phyloP scores from a whole-genome alignment of 352 stramenopile genomes.

The Phytophthora fragariaefolia region DNA sequence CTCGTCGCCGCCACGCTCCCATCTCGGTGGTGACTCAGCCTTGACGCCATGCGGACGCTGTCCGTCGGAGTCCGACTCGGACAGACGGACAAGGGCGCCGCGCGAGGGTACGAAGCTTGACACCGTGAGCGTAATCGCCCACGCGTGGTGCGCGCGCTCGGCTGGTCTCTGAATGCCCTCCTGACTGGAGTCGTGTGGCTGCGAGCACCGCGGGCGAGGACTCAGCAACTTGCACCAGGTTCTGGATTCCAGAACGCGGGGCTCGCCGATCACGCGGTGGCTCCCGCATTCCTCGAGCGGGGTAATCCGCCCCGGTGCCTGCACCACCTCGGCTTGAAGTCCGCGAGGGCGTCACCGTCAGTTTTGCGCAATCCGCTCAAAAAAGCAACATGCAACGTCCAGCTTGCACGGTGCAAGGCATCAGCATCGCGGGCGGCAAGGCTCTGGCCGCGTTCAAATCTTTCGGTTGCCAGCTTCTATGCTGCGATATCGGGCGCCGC shows the following conservation, averaged over 20 bases:
- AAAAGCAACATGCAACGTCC: background rate
- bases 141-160: background rate
- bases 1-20: background rate
- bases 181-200: constrained; percentile 15
- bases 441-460: constrained; percentile 25
- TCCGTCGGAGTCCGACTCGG: background rate
- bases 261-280: constrained; percentile 17
- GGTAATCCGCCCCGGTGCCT: constrained; percentile 14
- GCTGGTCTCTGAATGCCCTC: constrained; percentile 28
- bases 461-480: constrained; percentile 20
- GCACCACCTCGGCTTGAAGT: constrained; percentile 17
- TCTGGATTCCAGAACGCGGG: no score
- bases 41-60: background rate
- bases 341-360: constrained; percentile 1
- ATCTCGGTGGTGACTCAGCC: background rate
- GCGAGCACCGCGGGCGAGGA: background rate
- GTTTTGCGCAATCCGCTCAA: constrained; percentile 27
- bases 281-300: constrained; percentile 10
- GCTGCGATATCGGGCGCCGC: constrained; percentile 5
- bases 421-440: constrained; percentile 9
- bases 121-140: background rate
- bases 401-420: no score
- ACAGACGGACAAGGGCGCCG: constrained; percentile 19
- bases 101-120: constrained; percentile 6
- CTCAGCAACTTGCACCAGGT: no score